phyloP scores from a whole-genome alignment of 164 flowering plant species.

The Macadamia integrifolia region DNA sequence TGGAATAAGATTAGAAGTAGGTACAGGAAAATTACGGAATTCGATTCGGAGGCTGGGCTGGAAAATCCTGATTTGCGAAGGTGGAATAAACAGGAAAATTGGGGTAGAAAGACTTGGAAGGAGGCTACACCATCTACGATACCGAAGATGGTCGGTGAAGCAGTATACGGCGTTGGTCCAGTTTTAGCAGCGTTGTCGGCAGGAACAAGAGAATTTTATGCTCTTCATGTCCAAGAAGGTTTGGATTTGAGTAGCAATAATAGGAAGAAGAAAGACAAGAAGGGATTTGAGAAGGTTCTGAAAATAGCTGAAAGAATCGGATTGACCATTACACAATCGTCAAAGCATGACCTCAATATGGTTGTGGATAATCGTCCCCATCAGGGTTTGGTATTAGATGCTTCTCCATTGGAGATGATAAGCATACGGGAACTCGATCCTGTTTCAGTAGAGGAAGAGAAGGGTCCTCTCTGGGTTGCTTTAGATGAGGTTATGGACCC shows the following conservation, averaged over 20 bases:
- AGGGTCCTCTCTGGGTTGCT: constrained; percentile 78
- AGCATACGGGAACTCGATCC: constrained; percentile 61
- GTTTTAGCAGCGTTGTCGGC: constrained; percentile 87
- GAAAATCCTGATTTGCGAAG: constrained; percentile 51
- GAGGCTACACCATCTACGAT: constrained; percentile 68
- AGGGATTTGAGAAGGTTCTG: constrained; percentile 71
- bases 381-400: constrained; percentile 89
- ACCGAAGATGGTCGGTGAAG: constrained; percentile 83
- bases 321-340: constrained; percentile 45
- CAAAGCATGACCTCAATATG: constrained; percentile 98
- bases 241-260: constrained; percentile 69
- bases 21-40: constrained; percentile 24
- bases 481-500: constrained; percentile 96
- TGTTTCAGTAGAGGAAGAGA: constrained; percentile 41
- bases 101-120: constrained; percentile 79
- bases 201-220: constrained; percentile 74
- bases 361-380: constrained; percentile 79
- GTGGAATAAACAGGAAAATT: constrained; percentile 74
- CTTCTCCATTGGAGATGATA: constrained; percentile 90
- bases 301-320: constrained; percentile 64
- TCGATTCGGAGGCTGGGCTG: constrained; percentile 12
- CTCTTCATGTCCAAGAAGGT: constrained; percentile 83
- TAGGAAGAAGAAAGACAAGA: constrained; percentile 90
- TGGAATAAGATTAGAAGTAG: constrained; percentile 58
- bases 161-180: constrained; percentile 89